Percentiles rank a stretch among this genome's conserved stretches.
Conservation (phyloP, 495 filamentous ascomycete species). For the Xylaria sp. region DNA sequence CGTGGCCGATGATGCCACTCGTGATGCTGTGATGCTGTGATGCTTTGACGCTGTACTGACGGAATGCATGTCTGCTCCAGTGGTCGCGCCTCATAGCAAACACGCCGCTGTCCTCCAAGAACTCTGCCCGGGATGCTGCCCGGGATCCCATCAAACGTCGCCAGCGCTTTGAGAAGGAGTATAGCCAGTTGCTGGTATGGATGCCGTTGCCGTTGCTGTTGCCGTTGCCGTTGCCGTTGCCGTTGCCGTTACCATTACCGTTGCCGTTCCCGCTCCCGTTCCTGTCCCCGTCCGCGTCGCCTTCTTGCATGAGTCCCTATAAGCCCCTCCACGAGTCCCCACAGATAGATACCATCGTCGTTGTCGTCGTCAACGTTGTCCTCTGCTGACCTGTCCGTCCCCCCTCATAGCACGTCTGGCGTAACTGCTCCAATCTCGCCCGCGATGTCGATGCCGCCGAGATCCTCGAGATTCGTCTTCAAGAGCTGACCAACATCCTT, state of each 20-base stretch:
- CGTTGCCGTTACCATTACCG: too few species aligned
- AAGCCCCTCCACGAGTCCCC: slow-evolving; percentile 16
- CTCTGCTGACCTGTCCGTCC: slow-evolving; percentile 24
- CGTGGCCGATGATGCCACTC: neutral
- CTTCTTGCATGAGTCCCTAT: too few species aligned
- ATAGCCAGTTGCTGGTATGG: slow-evolving; percentile 79
- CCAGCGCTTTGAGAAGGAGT: slow-evolving; percentile 86
- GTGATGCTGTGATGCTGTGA: too few species aligned
- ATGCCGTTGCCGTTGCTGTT: slow-evolving; percentile 24
- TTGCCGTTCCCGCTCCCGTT: too few species aligned
- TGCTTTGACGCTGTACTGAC: slow-evolving; percentile 17
- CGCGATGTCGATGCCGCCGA: slow-evolving; percentile 61
- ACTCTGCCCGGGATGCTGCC: slow-evolving; percentile 64
- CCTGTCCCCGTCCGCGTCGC: too few species aligned
- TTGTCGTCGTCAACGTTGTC: neutral
- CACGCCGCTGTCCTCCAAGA: slow-evolving; percentile 65
- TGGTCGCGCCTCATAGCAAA: slow-evolving; percentile 92
- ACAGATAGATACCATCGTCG: slow-evolving; percentile 16
- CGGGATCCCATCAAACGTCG: slow-evolving; percentile 86
- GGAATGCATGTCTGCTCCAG: slow-evolving; percentile 49
- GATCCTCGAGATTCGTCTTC: slow-evolving; percentile 58
- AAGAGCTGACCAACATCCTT: slow-evolving; percentile 77
- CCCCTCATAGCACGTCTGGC: slow-evolving; percentile 75
- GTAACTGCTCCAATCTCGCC: slow-evolving; percentile 63
- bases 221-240: slow-evolving; percentile 24